Conservation (phyloP, 345 rosid species). For the Punica granatum region DNA sequence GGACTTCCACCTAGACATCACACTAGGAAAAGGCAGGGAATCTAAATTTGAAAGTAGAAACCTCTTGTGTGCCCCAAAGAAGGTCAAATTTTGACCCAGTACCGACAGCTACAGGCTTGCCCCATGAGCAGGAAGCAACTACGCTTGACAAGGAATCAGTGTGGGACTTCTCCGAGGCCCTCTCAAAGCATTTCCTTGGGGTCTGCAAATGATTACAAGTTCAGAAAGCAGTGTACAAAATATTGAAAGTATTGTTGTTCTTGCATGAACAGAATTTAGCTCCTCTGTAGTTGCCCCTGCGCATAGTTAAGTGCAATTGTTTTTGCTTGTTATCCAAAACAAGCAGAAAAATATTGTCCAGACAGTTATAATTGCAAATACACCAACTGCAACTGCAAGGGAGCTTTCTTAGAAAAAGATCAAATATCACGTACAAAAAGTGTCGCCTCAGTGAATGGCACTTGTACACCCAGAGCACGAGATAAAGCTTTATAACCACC, state of each 20-base stretch:
- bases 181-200: constrained; percentile 83
- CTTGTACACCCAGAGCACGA: constrained; percentile 69
- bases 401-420: background rate
- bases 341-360: background rate
- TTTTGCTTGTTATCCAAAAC: background rate
- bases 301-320: background rate
- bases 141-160: constrained; percentile 63
- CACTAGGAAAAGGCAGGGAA: background rate
- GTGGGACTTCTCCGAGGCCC: constrained; percentile 84
- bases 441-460: constrained; percentile 95
- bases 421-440: constrained; percentile 50
- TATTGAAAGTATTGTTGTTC: background rate
- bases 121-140: constrained; percentile 97
- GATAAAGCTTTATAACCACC: constrained; percentile 76
- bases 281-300: background rate
- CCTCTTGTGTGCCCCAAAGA: constrained; percentile 56
- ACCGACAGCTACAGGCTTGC: constrained; percentile 82
- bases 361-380: background rate
- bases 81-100: constrained; percentile 87
- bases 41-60: background rate
- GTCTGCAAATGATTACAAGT: constrained; percentile 32
- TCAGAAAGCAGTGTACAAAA: background rate
- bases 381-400: background rate
- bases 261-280: background rate
- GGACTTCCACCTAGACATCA: background rate